These are phyloP conservation scores for Aureococcus anophagefferens DNA, from an alignment of 108 stramenopile genomes.

Conservation along the genomic window DNA sequence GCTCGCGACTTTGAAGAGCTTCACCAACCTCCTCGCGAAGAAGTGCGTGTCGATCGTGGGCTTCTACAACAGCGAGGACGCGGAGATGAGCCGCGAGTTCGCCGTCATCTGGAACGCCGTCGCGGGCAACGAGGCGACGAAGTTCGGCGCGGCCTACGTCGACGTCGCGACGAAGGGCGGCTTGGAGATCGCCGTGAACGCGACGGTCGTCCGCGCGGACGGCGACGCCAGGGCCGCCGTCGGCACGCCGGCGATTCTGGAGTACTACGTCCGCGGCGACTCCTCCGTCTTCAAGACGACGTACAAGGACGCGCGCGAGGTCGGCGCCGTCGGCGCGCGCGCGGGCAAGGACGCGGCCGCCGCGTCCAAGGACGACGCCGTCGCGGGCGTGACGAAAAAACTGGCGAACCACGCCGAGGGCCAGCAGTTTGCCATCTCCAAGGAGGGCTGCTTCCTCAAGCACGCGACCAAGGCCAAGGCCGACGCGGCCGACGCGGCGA, in stretches of 20 bases:
- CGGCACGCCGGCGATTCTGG: background rate
- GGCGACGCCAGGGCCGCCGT: background rate
- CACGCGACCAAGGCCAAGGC: background rate
- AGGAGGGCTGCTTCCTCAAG: background rate
- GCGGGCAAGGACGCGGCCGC: too few relatives aligned
- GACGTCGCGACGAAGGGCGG: background rate
- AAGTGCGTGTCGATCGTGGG: background rate
- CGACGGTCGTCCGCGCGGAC: background rate
- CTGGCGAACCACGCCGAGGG: background rate
- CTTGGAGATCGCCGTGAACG: background rate
- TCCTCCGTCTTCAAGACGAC: background rate
- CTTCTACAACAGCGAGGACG: background rate
- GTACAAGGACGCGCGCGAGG: background rate
- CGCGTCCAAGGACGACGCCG: background rate
- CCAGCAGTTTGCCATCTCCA: background rate
- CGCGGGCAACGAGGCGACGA: background rate
- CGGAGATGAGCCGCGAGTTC: background rate
- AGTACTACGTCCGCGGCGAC: background rate
- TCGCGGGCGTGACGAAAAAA: background rate
- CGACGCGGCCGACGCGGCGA: background rate
- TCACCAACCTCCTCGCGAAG: background rate
- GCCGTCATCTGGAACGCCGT: background rate
- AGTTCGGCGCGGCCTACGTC: background rate
- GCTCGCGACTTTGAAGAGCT: background rate
- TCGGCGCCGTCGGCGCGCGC: background rate